Base-by-base conservation (phyloP, 495 filamentous ascomycete genomes). In the Melanomma pulvis-pyrius region DNA sequence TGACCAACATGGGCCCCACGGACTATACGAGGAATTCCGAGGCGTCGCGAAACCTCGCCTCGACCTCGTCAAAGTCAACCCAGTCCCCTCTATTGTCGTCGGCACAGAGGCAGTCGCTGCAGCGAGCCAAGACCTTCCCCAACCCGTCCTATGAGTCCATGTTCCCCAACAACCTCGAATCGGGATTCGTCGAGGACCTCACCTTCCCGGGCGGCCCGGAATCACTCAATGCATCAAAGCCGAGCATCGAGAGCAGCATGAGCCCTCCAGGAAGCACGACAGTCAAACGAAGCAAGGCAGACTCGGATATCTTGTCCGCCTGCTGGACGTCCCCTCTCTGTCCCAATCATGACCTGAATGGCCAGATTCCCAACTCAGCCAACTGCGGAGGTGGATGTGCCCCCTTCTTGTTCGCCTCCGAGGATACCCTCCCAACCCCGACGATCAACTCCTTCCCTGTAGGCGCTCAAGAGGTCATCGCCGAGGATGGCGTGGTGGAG, bases 321-420 rank as follows among this genome's bases (percentile, higher is more conserved):
- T 74, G 71, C 53, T 74, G 71, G 71, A 74, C 71, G 6, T 74
- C 71, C 7, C 71, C 71, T 19, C 55, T 74, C 17, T 74, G 71
- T 59, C 71, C 71, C 1, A 74, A 74, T 29, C 69, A 71, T 39
- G 59, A 56, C 54, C 58, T 72, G 41, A 61, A 67, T 22, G 71
- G 69, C n/a, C 54, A 65, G 5, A 62, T 65, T 15, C 71, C 71
- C 2, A 69, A 73, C 39, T 69, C 71, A 21, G 64, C 68, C 19
- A 68, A 50, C 34, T 73, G 71, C 48, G 68, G 65, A 62, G 60
- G 64, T 17, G 68, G 51, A 13, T 73, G 71, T 32, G 71, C 71
- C 22, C 71, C 71, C 4, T 73, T 71, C 55, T 56, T 73, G 30
- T 73, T 73, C 48, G 67, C 71, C 15, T 7, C 22, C n/a, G 63